phyloP scores from a whole-genome alignment of 1,284 basidiomycete genomes.

The Apiotrichum veenhuisii region DNA sequence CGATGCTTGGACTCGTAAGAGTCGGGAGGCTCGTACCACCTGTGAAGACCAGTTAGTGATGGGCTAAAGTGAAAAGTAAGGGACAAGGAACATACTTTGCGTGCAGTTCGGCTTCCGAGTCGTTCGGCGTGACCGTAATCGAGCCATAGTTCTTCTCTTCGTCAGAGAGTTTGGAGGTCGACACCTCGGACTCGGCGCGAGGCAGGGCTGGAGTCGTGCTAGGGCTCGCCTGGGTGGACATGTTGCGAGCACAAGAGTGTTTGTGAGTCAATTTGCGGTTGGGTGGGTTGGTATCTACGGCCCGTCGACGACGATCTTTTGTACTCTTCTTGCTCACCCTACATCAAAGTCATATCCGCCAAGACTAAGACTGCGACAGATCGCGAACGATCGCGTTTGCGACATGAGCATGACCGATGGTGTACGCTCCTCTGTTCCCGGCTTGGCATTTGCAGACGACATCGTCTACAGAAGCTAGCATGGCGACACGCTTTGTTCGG shows the following conservation, averaged over 20 bases:
- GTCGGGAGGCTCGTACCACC: slow-evolving; percentile 35
- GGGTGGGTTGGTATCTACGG: too few species aligned
- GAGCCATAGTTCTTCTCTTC: not conserved
- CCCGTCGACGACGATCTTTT: too few species aligned
- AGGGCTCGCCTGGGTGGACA: not conserved
- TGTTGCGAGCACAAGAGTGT: not conserved
- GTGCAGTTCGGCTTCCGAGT: not conserved
- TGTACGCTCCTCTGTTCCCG: too few species aligned
- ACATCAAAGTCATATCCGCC: too few species aligned
- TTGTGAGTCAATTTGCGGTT: too few species aligned
- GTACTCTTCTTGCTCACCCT: too few species aligned
- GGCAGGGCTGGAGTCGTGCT: not conserved
- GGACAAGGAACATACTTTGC: not conserved
- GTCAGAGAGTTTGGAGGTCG: not conserved
- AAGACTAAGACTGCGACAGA: too few species aligned
- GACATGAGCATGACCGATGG: too few species aligned
- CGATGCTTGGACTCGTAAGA: slow-evolving; percentile 41
- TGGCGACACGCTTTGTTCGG: too few species aligned
- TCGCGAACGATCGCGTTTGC: too few species aligned
- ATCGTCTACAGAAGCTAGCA: too few species aligned
- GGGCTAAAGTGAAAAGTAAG: not conserved
- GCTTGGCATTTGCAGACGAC: too few species aligned
- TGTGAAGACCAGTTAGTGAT: slow-evolving; percentile 5
- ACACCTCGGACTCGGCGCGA: not conserved
- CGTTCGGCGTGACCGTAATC: not conserved